Evolutionary conservation across 768 basidiomycete genomes (phyloP), one percentile per base, ranked within the genome.

Genomic region (Auriscalpium microsporum): DNA sequence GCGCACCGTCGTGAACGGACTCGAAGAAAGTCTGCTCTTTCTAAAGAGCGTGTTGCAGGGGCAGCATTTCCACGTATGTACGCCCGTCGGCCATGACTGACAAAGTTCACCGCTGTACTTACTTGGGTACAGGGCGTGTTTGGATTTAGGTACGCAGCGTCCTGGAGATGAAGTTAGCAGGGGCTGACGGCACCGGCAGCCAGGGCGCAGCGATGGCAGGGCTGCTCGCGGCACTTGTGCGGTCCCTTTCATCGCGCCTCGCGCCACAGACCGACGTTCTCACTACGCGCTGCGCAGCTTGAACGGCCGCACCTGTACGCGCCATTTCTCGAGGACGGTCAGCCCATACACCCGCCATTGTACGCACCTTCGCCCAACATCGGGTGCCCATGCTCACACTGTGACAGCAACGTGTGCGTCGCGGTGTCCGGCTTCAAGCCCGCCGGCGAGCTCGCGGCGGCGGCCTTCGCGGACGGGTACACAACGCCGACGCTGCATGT

Each of bases 151-250:
- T 83, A 33, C 33, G 69, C 56, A 56, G 11, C 34, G 49, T 36
- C 16, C 14, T 33, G 23, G 28, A 9, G 11, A 45, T 58, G 38
- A 21, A 45, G 17, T 33, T 23, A 33, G 36, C 4, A 44, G 21
- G 34, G n/a, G 14, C 44, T 46, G 38, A 57, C 34, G 38, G 33
- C 54, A 51, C 45, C 48, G 55, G 19, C 46, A 87, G 87, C 58
- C 90, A 93, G 70, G 90, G 90, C 14, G 90, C 86, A 14, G 81
- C 80, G 4, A 76, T 90, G 69, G 90, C 87, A 35, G 84, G 80
- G 9, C 63, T 90, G 37, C 72, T 90, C 21, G 70, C 84, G 33
- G 84, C 87, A 21, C 67, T 90, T 66, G 88, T 90, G 58, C 37
- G 82, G 71, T 23, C 55, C 23, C 35, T 19, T 48, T 54, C 33